These are phyloP conservation scores for Russula sp. DNA, from an alignment of 768 basidiomycete genomes.

Conservation along the genomic window DNA sequence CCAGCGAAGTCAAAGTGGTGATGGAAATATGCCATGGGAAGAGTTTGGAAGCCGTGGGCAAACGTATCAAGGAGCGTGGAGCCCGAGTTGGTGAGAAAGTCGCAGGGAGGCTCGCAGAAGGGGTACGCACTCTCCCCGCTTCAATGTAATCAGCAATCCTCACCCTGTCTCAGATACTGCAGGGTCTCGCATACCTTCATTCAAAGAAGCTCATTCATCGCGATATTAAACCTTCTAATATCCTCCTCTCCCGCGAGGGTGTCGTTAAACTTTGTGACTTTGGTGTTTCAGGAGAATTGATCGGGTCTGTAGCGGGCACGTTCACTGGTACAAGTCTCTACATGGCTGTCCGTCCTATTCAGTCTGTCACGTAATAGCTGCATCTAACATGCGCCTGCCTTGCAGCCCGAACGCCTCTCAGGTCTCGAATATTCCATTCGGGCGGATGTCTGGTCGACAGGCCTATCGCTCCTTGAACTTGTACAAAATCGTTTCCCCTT, in stretches of 20 bases:
- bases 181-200: constrained; percentile 93
- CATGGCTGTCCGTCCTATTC: constrained; percentile 78
- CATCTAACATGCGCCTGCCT: constrained; percentile 21
- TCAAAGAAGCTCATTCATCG: constrained; percentile 89
- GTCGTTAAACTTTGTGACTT: constrained; percentile 93
- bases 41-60: constrained; percentile 84
- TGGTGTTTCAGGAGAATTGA: constrained; percentile 93
- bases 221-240: constrained; percentile 92
- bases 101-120: constrained; percentile 88
- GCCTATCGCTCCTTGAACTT: constrained; percentile 89
- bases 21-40: constrained; percentile 90
- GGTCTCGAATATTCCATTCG: constrained; percentile 90
- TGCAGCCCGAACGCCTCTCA: constrained; percentile 87
- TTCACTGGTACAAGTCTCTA: constrained; percentile 98
- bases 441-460: constrained; percentile 97
- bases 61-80: constrained; percentile 72
- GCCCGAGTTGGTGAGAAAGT: constrained; percentile 83
- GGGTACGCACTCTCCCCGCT: constrained; percentile 44
- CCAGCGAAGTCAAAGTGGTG: constrained; percentile 90
- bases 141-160: constrained; percentile 18
- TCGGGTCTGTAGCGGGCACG: constrained; percentile 86
- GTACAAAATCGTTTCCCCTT: constrained; percentile 95
- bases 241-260: constrained; percentile 84
- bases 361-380: constrained; percentile 11
- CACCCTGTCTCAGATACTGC: constrained; percentile 51